These are phyloP conservation scores for Fistulinella cinereoalba DNA, from an alignment of 1,284 basidiomycete genomes.

Conservation along the genomic window DNA sequence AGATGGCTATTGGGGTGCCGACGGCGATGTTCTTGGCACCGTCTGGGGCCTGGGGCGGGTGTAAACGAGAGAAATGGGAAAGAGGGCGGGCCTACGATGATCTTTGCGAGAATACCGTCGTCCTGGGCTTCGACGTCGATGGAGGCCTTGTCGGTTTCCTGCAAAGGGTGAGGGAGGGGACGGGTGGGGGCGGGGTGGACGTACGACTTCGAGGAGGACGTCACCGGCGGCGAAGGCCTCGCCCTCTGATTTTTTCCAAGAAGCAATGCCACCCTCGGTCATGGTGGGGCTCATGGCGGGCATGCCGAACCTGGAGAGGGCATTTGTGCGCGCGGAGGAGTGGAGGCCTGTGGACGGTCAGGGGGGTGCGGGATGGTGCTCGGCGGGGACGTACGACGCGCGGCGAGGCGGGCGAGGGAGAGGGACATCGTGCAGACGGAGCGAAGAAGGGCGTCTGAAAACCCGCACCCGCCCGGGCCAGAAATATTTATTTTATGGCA, in stretches of 20 bases:
- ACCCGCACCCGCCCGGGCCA: conserved; percentile 18
- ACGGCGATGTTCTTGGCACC: conserved; percentile 88
- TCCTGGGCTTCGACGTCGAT: conserved; percentile 99
- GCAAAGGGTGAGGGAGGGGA: conserved; percentile 14
- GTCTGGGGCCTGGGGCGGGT: conserved; percentile 57
- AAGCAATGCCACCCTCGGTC: conserved; percentile 97
- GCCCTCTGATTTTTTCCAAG: conserved; percentile 97
- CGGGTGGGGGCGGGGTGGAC: conserved; percentile 27
- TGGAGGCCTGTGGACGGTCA: conserved; percentile 63
- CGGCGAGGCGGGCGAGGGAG: conserved; percentile 62
- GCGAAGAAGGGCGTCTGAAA: conserved; percentile 22
- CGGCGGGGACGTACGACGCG: conserved; percentile 52
- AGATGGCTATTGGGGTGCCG: conserved; percentile 84
- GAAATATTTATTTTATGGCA: background rate
- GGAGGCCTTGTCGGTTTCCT: conserved; percentile 99
- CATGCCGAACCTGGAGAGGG: conserved; percentile 91
- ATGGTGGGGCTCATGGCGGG: conserved; percentile 99
- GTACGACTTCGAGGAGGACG: conserved; percentile 90
- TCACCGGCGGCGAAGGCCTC: conserved; percentile 88
- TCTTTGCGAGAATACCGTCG: conserved; percentile 94
- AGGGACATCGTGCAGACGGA: conserved; percentile 48
- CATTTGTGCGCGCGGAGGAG: conserved; percentile 73
- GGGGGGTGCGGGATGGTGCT: background rate
- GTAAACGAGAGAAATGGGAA: background rate
- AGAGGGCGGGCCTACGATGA: conserved; percentile 51